These are phyloP conservation scores for Pulicaria dysenterica DNA, from an alignment of 129 eudicot genomes.

Conservation along the genomic window DNA sequence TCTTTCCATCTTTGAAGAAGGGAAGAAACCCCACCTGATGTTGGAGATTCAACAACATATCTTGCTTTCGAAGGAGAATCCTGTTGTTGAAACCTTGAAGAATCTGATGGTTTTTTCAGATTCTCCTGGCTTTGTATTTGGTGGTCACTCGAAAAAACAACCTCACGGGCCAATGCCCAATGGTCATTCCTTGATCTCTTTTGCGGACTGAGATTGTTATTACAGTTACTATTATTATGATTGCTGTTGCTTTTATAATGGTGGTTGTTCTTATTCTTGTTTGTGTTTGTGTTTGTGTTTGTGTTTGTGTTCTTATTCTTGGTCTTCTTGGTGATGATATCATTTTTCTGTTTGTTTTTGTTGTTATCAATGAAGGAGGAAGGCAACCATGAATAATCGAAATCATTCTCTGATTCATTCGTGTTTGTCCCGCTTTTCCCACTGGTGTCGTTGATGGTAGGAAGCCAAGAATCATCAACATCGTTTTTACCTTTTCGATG, in stretches of 20 bases:
- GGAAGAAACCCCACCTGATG: slow-evolving; percentile 61
- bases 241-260: not conserved
- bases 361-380: slow-evolving; percentile 24
- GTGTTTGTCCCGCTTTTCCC: slow-evolving; percentile 15
- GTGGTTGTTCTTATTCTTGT: not conserved
- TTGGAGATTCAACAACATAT: slow-evolving; percentile 30
- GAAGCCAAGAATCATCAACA: slow-evolving; percentile 40
- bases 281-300: not conserved
- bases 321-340: not conserved
- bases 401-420: slow-evolving; percentile 15
- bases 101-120: slow-evolving; percentile 6
- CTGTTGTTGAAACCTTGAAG: slow-evolving; percentile 1
- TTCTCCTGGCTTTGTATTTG: not conserved
- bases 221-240: not conserved
- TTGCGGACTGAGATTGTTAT: not conserved
- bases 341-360: slow-evolving; percentile 17
- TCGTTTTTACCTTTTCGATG: not conserved
- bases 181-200: slow-evolving; percentile 26
- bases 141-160: slow-evolving; percentile 25
- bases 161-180: slow-evolving; percentile 46
- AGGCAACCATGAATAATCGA: slow-evolving; percentile 41
- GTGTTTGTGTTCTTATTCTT: not conserved
- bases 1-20: slow-evolving; percentile 68
- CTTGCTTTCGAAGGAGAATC: slow-evolving; percentile 19
- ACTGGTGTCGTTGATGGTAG: not conserved